Evolutionary conservation across 2,329 filamentous ascomycete genomes (phyloP), one percentile per base, ranked within the genome.

Genomic region (Aspergillus ibericus): DNA sequence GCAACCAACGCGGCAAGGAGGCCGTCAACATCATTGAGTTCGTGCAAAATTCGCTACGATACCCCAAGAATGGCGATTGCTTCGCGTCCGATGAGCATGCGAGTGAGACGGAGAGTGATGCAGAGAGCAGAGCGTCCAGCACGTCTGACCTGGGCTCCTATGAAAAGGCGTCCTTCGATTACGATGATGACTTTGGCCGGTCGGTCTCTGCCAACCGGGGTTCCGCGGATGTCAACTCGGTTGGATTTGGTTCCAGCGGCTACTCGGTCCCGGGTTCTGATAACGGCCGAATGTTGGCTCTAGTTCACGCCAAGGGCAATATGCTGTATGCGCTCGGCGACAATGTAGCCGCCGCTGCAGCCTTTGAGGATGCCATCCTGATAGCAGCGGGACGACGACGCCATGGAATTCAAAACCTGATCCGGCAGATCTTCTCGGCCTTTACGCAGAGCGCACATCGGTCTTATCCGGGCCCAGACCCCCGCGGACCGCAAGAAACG

Each of bases 281-380:
- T 66, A 98, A 97, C 71, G 95, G 93, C 8, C 86, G 95, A 59
- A 92, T 99, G 69, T 83, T 99, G 46, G 90, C 92, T n/a, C 82
- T 99, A 15, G 87, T 98, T 40, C 95, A 99, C 76, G 93, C 93
- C 18, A 99, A 98, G 75, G 95, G 93, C n/a, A 98, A 98, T 63
- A 96, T 98, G 89, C 82, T 98, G 1, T 99, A 99, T 75, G 87
- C 91, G 25, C 79, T 96, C 29, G 93, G 93, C 47, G 89, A 97
- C 64, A 90, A 95, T 63, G 81, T 83, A 38, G 85, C 83, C 40
- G 95, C 95, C 42, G 92, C 93, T 1, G 85, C 87, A 66, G 92
- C 95, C 4, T 99, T 99, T 67, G 95, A 99, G 73, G 92, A 97
- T 73, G 93, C 93, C 0, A 92, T 99, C 3, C 77, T 97, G 54